A percentile compares a stretch with the other conserved stretches of the same genome.
Conservation (phyloP, 441 rosid genomes). For the Erysimum cheiri region DNA sequence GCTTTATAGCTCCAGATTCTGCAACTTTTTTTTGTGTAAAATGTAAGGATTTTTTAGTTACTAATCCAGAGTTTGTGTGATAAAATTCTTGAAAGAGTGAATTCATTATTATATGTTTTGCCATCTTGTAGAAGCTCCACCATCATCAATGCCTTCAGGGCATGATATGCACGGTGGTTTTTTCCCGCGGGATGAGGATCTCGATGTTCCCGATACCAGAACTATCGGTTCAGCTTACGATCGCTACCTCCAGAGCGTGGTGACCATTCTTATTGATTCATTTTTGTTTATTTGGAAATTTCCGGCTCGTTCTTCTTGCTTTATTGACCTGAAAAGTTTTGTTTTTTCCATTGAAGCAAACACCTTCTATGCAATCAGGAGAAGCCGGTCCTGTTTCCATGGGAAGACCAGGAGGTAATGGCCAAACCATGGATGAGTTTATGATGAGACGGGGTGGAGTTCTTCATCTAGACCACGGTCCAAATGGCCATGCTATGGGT, state of each 20-base stretch:
- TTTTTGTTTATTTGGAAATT: neutral
- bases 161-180: slow-evolving; percentile 57
- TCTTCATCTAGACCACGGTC: slow-evolving; percentile 49
- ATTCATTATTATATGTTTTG: neutral
- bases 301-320: neutral
- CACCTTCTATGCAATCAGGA: slow-evolving; percentile 58
- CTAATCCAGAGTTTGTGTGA: neutral
- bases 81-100: slow-evolving; percentile 4
- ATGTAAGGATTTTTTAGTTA: neutral
- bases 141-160: slow-evolving; percentile 30
- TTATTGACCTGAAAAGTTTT: slow-evolving; percentile 14
- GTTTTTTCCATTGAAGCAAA: slow-evolving; percentile 57
- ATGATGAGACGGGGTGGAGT: slow-evolving; percentile 57
- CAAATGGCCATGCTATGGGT: slow-evolving; percentile 59
- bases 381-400: slow-evolving; percentile 56
- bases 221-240: slow-evolving; percentile 84
- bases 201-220: slow-evolving; percentile 63
- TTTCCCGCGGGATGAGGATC: slow-evolving; percentile 63
- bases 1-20: slow-evolving; percentile 1
- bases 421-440: slow-evolving; percentile 51
- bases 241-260: slow-evolving; percentile 77
- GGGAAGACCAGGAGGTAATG: slow-evolving; percentile 53
- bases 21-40: neutral
- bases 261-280: slow-evolving; percentile 44
- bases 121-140: slow-evolving; percentile 48